phyloP scores from a whole-genome alignment of 768 basidiomycete species.

The Russula virescens region DNA sequence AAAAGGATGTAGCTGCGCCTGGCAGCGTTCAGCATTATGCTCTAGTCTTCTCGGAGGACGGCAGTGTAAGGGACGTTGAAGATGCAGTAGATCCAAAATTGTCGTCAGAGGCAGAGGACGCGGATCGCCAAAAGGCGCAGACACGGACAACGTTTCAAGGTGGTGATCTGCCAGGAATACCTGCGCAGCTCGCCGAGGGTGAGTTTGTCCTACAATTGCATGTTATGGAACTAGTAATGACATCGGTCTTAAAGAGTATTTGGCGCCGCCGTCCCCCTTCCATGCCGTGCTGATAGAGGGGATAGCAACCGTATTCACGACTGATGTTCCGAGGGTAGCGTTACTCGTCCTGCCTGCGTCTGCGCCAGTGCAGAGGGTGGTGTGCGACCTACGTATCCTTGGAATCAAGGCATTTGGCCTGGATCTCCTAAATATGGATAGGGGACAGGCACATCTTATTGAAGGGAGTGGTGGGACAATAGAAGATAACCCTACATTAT shows the following conservation, averaged over 20 bases:
- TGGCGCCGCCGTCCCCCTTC: constrained; percentile 45
- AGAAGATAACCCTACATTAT: constrained; percentile 51
- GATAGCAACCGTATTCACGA: constrained; percentile 61
- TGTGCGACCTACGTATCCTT: constrained; percentile 57
- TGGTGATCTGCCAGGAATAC: constrained; percentile 9
- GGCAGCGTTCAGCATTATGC: constrained; percentile 45
- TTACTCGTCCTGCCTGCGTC: constrained; percentile 63
- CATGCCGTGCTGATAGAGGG: constrained; percentile 57
- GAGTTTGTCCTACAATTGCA: constrained; percentile 4
- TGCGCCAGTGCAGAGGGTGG: constrained; percentile 54
- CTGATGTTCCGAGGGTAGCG: constrained; percentile 64
- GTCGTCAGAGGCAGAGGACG: constrained; percentile 28
- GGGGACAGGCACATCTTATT: constrained; percentile 36
- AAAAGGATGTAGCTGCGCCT: neutral
- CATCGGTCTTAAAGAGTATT: constrained; percentile 37
- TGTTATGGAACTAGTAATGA: neutral
- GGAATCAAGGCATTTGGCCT: constrained; percentile 63
- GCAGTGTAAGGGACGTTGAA: constrained; percentile 48
- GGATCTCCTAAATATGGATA: constrained; percentile 43
- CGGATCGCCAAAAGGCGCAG: constrained; percentile 15
- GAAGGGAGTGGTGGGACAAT: constrained; percentile 29
- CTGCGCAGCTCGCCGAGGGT: constrained; percentile 14
- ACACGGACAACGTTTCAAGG: neutral
- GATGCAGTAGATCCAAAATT: constrained; percentile 35
- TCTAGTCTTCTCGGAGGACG: constrained; percentile 52